A percentile compares a stretch with the other conserved stretches of the same genome.
phyloP scores from a whole-genome alignment of 306 rosid species.

The peach (Prunus persica) region DNA sequence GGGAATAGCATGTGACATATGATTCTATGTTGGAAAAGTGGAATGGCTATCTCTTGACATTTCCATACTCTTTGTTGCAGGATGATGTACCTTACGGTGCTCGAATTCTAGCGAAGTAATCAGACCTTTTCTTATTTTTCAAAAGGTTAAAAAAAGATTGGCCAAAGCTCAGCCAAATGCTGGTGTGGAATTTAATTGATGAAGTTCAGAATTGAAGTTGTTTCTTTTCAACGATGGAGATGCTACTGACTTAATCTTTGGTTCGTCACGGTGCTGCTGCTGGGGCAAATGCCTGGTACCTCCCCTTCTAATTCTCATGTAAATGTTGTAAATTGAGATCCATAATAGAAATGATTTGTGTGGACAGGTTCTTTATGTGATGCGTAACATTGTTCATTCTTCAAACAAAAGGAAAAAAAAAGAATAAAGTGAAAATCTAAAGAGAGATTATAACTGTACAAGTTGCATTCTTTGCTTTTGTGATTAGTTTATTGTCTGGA shows the following conservation, averaged over 20 bases:
- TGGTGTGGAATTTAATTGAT: slow-evolving; percentile 37
- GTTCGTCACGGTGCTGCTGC: slow-evolving; percentile 37
- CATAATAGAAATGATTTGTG: slow-evolving; percentile 52
- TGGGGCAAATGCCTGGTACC: slow-evolving; percentile 41
- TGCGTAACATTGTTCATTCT: slow-evolving; percentile 58
- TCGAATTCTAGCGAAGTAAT: slow-evolving; percentile 1
- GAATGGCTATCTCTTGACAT: not conserved
- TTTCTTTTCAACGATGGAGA: slow-evolving; percentile 42
- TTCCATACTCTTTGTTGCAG: slow-evolving; percentile 34
- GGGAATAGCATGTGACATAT: not conserved
- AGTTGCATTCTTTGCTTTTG: not conserved
- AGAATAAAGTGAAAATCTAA: slow-evolving; percentile 24
- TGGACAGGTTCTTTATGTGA: slow-evolving; percentile 51
- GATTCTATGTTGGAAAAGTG: not conserved
- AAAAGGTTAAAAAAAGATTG: slow-evolving; percentile 35
- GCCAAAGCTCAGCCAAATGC: slow-evolving; percentile 29
- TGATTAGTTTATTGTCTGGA: not conserved
- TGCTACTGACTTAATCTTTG: slow-evolving; percentile 58
- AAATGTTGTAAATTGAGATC: slow-evolving; percentile 77
- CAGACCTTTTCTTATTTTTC: slow-evolving; percentile 29
- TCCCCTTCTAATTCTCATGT: slow-evolving; percentile 51
- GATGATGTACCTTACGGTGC: slow-evolving; percentile 35
- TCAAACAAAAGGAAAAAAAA: slow-evolving; percentile 33
- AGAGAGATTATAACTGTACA: slow-evolving; percentile 23
- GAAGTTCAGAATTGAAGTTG: slow-evolving; percentile 32